Percentiles rank a stretch among this genome's conserved stretches.
These are phyloP conservation scores for Syzygium jambos DNA, from an alignment of 345 rosid genomes.

Conservation along the genomic window DNA sequence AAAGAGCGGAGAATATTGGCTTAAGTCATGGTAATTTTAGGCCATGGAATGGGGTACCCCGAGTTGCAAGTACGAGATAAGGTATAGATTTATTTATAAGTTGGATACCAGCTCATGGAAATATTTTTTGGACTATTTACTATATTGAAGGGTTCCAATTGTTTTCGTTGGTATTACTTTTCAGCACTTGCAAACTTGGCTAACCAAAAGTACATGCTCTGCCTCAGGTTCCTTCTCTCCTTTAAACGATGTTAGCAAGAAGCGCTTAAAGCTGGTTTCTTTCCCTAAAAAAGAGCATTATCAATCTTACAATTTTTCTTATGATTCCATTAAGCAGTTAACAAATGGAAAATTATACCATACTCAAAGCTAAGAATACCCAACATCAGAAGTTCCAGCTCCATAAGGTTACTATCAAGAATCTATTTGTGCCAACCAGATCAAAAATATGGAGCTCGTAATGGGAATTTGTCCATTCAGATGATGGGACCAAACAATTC, in stretches of 20 bases:
- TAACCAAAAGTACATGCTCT: background rate
- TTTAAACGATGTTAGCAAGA: too few relatives aligned
- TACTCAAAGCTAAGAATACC: background rate
- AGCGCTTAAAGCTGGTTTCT: too few relatives aligned
- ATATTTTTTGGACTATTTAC: background rate
- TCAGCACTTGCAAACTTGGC: background rate
- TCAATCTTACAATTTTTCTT: background rate
- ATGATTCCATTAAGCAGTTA: background rate
- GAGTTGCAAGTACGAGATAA: background rate
- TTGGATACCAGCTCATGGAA: background rate
- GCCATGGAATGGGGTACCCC: background rate
- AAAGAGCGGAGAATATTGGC: background rate
- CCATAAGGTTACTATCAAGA: background rate
- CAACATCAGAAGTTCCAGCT: background rate
- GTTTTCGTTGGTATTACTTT: background rate
- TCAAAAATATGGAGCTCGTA: background rate
- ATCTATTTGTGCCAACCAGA: background rate
- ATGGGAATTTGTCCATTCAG: background rate
- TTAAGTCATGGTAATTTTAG: background rate
- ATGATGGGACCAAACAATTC: background rate
- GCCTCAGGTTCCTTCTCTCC: too few relatives aligned
- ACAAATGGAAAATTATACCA: background rate
- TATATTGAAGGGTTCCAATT: background rate
- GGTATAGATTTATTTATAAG: background rate
- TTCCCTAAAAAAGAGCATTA: background rate